These are phyloP conservation scores for Viola odorata DNA, from an alignment of 345 rosid species.

Conservation along the genomic window DNA sequence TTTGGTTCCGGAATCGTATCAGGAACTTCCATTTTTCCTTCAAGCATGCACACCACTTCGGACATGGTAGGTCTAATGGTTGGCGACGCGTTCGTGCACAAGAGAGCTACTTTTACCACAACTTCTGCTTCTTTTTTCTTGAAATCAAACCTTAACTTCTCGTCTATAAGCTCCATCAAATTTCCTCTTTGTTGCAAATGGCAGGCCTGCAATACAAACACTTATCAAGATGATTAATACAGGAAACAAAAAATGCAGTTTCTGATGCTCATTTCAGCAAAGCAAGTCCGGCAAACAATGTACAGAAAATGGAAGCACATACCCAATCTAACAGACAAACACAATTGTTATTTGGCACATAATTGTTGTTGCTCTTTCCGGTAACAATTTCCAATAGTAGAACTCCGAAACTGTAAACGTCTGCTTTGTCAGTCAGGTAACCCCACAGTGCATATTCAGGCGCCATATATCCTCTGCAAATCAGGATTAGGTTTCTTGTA, in stretches of 20 bases:
- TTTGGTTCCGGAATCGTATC: slow-evolving; percentile 7
- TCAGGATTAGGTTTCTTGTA: neutral
- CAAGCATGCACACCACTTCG: slow-evolving; percentile 24
- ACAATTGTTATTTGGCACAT: slow-evolving; percentile 1
- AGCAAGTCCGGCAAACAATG: neutral
- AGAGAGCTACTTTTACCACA: slow-evolving; percentile 11
- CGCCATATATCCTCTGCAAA: slow-evolving; percentile 23
- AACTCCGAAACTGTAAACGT: slow-evolving; percentile 25
- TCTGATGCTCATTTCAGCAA: neutral
- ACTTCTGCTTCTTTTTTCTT: slow-evolving; percentile 15
- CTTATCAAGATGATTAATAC: neutral
- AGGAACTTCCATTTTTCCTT: slow-evolving; percentile 7
- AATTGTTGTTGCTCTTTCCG: slow-evolving; percentile 16
- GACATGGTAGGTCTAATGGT: slow-evolving; percentile 22
- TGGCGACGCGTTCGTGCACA: slow-evolving; percentile 18
- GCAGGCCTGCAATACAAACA: slow-evolving; percentile 12
- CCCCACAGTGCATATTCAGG: slow-evolving; percentile 31
- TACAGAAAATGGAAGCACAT: neutral
- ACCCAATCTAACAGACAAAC: slow-evolving; percentile 27
- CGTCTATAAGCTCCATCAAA: slow-evolving; percentile 17
- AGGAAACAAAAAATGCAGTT: neutral
- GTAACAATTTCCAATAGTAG: slow-evolving; percentile 15
- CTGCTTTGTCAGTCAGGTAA: slow-evolving; percentile 20
- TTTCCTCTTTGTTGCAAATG: slow-evolving; percentile 13
- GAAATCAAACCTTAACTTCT: slow-evolving; percentile 9